Evolutionary conservation across 2,329 filamentous ascomycete species (phyloP), one percentile per base, ranked within the genome.

Genomic region (Trichoderma afroharzianum): DNA sequence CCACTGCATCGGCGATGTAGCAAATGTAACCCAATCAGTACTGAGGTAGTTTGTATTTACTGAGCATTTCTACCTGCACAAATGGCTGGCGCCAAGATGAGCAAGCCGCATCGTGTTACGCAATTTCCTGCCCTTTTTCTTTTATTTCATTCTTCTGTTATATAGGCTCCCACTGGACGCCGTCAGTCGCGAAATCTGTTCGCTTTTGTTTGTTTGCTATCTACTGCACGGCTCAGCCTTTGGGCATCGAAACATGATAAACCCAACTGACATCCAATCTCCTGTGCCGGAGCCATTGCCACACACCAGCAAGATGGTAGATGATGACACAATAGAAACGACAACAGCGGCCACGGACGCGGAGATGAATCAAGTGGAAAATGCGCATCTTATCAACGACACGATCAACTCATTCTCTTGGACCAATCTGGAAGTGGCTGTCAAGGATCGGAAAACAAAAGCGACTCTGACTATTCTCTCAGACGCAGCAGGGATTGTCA

Each of bases 401-500:
- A 39, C 32, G 5, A 33, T 61, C 7, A 39, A 33, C 30, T 61
- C 58, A 3, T 39, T 62, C 18, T 12, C 58, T 15, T 62, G 58
- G 58, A 62, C n/a, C 58, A 39, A 26, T 32, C 32, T 62, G 14
- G 18, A 62, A 30, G 58, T 36, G 30, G n/a, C 14, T 28, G 58
- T 62, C 6, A 33, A 62, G 7, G 58, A 62, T 39, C 58, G 32
- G 18, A 62, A 26, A 36, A 62, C 33, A 36, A 62, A 26, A 26
- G 33, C 58, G 58, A 33, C 58, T 62, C n/a, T 62, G 58, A 18
- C 58, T 21, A 36, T 62, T 18, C 58, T 62, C 14, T 62, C 58
- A 8, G 14, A 62, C 7, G 58, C 58, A 26, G 21, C 58, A 24
- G 61, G 61, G 12, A 80, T 30, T 30, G 61, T 63, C 5, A n/a